phyloP scores from a whole-genome alignment of 495 filamentous ascomycete genomes.

The Daldinia grandis region DNA sequence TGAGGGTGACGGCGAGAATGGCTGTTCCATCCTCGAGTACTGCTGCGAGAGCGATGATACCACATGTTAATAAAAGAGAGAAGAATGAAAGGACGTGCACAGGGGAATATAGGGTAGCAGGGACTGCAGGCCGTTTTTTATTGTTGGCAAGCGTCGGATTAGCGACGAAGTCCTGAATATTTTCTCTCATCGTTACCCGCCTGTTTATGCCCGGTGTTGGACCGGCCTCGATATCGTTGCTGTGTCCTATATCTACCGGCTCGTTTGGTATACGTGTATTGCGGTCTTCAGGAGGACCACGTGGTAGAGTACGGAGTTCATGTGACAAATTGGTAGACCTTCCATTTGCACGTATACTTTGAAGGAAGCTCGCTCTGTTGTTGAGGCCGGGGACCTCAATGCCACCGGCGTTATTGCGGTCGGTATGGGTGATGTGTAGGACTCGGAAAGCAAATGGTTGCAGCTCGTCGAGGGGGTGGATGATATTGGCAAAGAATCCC shows the following conservation, averaged over 20 bases:
- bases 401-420: constrained; percentile 38
- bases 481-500: constrained; percentile 69
- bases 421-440: constrained; percentile 55
- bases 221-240: constrained; percentile 33
- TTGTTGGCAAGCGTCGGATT: constrained; percentile 48
- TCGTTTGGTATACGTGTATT: constrained; percentile 6
- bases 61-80: constrained; percentile 60
- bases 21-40: constrained; percentile 62
- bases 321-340: constrained; percentile 6
- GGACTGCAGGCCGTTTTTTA: constrained; percentile 54
- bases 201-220: constrained; percentile 38
- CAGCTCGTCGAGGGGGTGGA: constrained; percentile 63
- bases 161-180: constrained; percentile 47
- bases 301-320: not conserved
- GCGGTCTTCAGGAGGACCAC: constrained; percentile 14
- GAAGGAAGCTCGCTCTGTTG: not conserved
- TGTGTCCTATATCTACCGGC: constrained; percentile 5
- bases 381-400: constrained; percentile 15
- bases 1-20: constrained; percentile 55
- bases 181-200: constrained; percentile 47
- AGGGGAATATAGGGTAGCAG: constrained; percentile 56
- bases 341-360: constrained; percentile 1
- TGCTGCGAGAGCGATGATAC: constrained; percentile 49
- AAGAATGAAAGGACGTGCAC: constrained; percentile 61
- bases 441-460: constrained; percentile 57